These are phyloP conservation scores for Solanum hybrid DNA, from an alignment of 305 asterid genomes.

Conservation along the genomic window DNA sequence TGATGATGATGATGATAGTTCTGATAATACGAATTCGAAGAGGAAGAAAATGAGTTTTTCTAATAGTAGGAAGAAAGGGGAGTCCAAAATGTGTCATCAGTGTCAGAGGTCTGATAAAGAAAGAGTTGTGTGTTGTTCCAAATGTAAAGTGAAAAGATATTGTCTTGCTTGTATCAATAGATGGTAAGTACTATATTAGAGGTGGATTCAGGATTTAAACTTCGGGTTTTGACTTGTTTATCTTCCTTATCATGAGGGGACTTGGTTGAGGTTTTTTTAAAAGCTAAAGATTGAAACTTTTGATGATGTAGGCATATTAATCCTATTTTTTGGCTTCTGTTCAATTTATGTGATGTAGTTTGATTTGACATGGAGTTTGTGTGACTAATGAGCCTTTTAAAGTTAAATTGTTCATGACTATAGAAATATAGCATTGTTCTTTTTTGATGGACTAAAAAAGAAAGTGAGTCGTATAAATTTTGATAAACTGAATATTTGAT, in stretches of 20 bases:
- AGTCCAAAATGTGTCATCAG: conserved; percentile 59
- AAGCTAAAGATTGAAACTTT: not conserved
- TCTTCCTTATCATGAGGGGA: not conserved
- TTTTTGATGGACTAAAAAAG: not conserved
- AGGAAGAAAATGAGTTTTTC: not conserved
- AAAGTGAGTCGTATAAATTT: not conserved
- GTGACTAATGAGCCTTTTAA: not conserved
- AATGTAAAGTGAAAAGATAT: conserved; percentile 39
- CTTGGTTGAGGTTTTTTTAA: not conserved
- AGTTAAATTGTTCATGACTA: not conserved
- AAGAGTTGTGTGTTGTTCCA: conserved; percentile 39
- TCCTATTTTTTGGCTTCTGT: not conserved
- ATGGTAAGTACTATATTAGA: conserved; percentile 26
- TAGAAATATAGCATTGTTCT: not conserved
- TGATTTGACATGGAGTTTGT: not conserved
- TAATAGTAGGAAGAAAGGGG: not conserved
- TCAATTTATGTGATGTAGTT: not conserved
- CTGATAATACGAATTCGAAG: not conserved
- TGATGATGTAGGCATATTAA: not conserved
- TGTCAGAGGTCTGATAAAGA: conserved; percentile 58
- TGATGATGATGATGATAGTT: not conserved
- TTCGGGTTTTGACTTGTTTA: not conserved
- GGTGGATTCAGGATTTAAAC: not conserved
- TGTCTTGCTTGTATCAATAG: conserved; percentile 35
- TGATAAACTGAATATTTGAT: not conserved